phyloP scores from a whole-genome alignment of 176 grass and related monocot species.

The Oryza glaberrima region DNA sequence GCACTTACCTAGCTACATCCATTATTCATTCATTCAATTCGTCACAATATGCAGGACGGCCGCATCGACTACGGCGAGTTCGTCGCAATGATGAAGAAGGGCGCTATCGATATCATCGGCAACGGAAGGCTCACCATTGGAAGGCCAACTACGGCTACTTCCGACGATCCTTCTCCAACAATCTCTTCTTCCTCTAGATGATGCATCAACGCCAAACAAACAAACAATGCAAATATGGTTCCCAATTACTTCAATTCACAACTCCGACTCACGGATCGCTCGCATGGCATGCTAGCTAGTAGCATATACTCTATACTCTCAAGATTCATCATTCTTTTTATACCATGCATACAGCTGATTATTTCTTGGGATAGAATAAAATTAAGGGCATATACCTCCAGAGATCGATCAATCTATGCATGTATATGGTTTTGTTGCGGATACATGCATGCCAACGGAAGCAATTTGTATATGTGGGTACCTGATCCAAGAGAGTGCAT shows the following conservation, averaged over 20 bases:
- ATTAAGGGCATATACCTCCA: not conserved
- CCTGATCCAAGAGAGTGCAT: too few relatives aligned
- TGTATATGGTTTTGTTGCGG: not conserved
- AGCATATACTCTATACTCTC: not conserved
- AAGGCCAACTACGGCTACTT: conserved; percentile 7
- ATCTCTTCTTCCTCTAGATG: not conserved
- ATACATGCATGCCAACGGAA: not conserved
- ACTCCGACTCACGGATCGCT: not conserved
- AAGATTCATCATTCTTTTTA: not conserved
- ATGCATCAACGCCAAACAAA: not conserved
- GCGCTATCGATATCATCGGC: conserved; percentile 46
- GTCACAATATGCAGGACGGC: conserved; percentile 43
- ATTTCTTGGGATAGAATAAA: not conserved
- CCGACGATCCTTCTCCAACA: conserved; percentile 47
- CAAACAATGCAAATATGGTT: not conserved
- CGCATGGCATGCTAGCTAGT: not conserved
- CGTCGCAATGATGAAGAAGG: conserved; percentile 84
- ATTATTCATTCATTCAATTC: too few relatives aligned
- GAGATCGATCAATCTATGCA: not conserved
- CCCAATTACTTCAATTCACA: not conserved
- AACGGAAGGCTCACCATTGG: conserved; percentile 57
- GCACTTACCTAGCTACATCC: too few relatives aligned
- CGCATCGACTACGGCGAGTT: conserved; percentile 77
- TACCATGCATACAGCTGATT: not conserved
- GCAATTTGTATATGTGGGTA: too few relatives aligned